A percentile compares a stretch with the other conserved stretches of the same genome.
These are phyloP conservation scores for Hermanozyma aechmeae DNA, from an alignment of 805 yeast genomes.

Conservation along the genomic window DNA sequence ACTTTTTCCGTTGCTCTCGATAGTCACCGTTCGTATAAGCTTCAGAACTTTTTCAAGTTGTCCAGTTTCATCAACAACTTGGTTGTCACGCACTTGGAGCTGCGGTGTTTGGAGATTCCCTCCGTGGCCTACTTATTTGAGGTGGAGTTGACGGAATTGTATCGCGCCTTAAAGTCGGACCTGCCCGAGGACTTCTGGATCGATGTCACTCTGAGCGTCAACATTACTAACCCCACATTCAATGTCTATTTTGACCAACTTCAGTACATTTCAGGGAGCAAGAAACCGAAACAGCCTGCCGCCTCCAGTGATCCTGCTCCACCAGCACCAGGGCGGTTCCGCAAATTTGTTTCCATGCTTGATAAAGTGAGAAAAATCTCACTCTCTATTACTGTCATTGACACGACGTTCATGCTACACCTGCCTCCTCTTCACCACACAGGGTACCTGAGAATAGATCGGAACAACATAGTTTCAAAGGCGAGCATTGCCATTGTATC, in stretches of 20 bases:
- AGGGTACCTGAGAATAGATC: slow-evolving; percentile 13
- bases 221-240: slow-evolving; percentile 25
- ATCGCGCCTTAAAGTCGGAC: slow-evolving; percentile 9
- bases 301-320: too few relatives aligned
- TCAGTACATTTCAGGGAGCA: too few relatives aligned
- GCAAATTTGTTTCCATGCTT: too few relatives aligned
- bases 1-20: slow-evolving; percentile 13
- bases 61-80: slow-evolving; percentile 19
- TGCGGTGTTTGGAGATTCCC: slow-evolving; percentile 26
- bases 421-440: slow-evolving; percentile 13
- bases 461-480: slow-evolving; percentile 17
- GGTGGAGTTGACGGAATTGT: slow-evolving; percentile 14
- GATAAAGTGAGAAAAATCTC: too few relatives aligned
- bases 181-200: slow-evolving; percentile 5
- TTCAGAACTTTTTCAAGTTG: slow-evolving; percentile 4
- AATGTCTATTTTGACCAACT: slow-evolving; percentile 31
- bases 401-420: too few relatives aligned
- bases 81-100: slow-evolving; percentile 18
- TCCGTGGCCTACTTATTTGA: slow-evolving; percentile 18
- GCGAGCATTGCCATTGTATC: slow-evolving; percentile 14
- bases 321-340: too few relatives aligned
- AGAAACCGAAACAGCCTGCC: too few relatives aligned
- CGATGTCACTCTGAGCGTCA: slow-evolving; percentile 11
- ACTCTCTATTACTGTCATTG: too few relatives aligned
- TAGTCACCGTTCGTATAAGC: slow-evolving; percentile 4